Percentiles rank a stretch among this genome's conserved stretches.
Evolutionary conservation across 805 yeast genomes (phyloP).

Genomic region (Wickerhamomyces subpelliculosus): DNA sequence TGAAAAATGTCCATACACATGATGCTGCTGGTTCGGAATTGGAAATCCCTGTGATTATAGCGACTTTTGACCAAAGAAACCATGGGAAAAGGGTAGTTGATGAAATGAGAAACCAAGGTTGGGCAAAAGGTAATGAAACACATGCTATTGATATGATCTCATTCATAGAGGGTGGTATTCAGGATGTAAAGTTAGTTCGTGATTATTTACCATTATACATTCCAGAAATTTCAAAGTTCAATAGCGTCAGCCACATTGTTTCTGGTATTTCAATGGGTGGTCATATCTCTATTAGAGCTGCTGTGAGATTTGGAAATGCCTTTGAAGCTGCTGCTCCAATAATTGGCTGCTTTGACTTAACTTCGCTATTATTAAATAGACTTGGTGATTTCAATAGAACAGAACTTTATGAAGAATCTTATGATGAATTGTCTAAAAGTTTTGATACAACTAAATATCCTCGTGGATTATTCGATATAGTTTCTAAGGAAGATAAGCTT

Average conservation of each 20-base stretch:
- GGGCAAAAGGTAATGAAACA: conserved; percentile 10
- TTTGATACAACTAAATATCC: conserved; percentile 3
- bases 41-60: conserved; percentile 10
- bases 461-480: conserved; percentile 5
- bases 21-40: neutral
- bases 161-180: conserved; percentile 12
- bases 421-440: neutral
- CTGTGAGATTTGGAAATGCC: conserved; percentile 5
- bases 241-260: conserved; percentile 2
- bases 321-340: conserved; percentile 16
- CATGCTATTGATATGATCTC: conserved; percentile 17
- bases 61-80: conserved; percentile 17
- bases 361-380: conserved; percentile 13
- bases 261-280: conserved; percentile 22
- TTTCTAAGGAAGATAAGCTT: conserved; percentile 10
- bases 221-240: conserved; percentile 4
- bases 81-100: conserved; percentile 13
- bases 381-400: conserved; percentile 1
- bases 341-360: conserved; percentile 16
- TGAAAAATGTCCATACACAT: neutral
- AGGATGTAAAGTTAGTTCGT: conserved; percentile 11
- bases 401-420: neutral
- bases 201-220: conserved; percentile 12
- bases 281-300: conserved; percentile 13
- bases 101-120: conserved; percentile 4